These are phyloP conservation scores for Lathyrus aphaca DNA, from an alignment of 306 rosid genomes.

Conservation along the genomic window DNA sequence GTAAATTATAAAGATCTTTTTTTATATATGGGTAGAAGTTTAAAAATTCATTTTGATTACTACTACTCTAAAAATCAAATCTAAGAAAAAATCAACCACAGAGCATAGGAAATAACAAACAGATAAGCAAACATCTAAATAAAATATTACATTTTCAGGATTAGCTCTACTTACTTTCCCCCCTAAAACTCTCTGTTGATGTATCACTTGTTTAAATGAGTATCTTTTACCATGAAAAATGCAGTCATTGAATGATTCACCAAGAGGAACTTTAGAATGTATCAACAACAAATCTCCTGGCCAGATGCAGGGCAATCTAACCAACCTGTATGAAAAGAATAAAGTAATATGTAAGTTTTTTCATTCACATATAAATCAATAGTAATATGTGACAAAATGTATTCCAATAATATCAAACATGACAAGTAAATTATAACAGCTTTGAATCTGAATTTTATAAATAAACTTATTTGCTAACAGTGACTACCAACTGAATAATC, in stretches of 20 bases:
- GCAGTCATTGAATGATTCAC: constrained; percentile 77
- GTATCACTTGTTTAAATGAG: constrained; percentile 97
- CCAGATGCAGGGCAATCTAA: constrained; percentile 91
- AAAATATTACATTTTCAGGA: constrained; percentile 10
- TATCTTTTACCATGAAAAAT: too few species aligned
- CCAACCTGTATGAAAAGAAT: constrained; percentile 73
- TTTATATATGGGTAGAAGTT: too few species aligned
- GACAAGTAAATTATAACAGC: too few species aligned
- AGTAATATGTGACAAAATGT: too few species aligned
- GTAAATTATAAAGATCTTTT: too few species aligned
- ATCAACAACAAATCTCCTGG: constrained; percentile 73
- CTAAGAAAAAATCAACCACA: constrained; percentile 7
- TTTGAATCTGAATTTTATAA: constrained; percentile 15
- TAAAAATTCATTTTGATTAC: too few species aligned
- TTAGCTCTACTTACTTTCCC: constrained; percentile 69
- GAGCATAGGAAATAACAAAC: constrained; percentile 22
- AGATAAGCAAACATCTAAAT: constrained; percentile 26
- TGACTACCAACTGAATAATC: background rate
- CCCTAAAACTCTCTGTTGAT: constrained; percentile 86
- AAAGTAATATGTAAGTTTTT: too few species aligned
- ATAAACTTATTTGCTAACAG: constrained; percentile 17
- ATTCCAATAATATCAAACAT: too few species aligned
- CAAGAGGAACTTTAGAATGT: constrained; percentile 98
- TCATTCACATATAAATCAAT: too few species aligned
- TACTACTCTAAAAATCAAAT: too few species aligned